A percentile compares a stretch with the other conserved stretches of the same genome.
Evolutionary conservation across 805 yeast species (phyloP).

Genomic region (Komagataella phaffii): DNA sequence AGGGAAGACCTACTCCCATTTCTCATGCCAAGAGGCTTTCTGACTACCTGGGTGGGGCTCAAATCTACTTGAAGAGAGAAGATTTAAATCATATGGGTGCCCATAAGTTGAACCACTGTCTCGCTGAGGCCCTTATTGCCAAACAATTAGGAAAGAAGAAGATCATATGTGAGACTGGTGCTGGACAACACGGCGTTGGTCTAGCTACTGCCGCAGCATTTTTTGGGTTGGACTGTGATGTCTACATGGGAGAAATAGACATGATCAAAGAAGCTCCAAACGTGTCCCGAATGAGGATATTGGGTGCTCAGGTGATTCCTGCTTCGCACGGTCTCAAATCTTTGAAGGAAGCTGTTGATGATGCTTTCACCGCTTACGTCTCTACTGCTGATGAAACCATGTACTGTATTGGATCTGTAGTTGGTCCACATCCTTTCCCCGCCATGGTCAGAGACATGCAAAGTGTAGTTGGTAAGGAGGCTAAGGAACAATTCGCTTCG

Average conservation of each 20-base stretch:
- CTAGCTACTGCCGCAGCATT: conserved; percentile 37
- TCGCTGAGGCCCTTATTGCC: conserved; percentile 30
- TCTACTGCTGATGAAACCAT: conserved; percentile 4
- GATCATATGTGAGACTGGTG: conserved; percentile 35
- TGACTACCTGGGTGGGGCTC: conserved; percentile 3
- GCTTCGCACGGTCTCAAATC: conserved; percentile 5
- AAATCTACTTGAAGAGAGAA: conserved; percentile 4
- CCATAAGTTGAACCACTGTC: conserved; percentile 33
- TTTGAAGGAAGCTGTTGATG: conserved; percentile 7
- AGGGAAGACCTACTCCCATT: conserved; percentile 6
- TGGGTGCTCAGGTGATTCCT: conserved; percentile 6
- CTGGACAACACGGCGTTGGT: conserved; percentile 39
- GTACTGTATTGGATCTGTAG: conserved; percentile 7
- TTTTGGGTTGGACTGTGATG: conserved; percentile 7
- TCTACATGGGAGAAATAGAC: conserved; percentile 6
- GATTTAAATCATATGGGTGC: conserved; percentile 30
- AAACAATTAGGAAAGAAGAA: conserved; percentile 28
- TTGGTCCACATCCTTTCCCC: conserved; percentile 7
- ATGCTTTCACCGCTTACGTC: conserved; percentile 5
- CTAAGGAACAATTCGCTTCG: conserved; percentile 4
- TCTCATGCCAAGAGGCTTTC: conserved; percentile 4
- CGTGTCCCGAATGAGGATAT: conserved; percentile 5
- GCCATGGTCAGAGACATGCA: conserved; percentile 6
- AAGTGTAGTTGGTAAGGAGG: conserved; percentile 6
- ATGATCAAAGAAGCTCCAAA: conserved; percentile 6